phyloP scores from a whole-genome alignment of 1,139 yeast species.

The Blastobotrys indianensis region DNA sequence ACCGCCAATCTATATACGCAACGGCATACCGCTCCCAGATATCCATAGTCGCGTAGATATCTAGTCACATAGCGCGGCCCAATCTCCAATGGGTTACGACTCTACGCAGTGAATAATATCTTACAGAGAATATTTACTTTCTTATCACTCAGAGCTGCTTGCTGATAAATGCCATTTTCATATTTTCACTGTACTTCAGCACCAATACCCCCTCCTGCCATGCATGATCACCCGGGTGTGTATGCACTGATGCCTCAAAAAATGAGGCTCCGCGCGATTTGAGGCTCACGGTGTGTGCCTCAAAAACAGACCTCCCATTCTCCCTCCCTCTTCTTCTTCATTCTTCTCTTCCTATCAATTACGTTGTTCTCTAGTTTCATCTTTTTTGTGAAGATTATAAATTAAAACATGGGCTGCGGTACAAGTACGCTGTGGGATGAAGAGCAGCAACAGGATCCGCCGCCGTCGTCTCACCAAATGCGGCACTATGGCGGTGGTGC shows the following conservation, averaged over 20 bases:
- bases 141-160: too few relatives aligned
- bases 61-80: too few relatives aligned
- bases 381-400: neutral
- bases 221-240: too few relatives aligned
- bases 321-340: neutral
- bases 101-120: too few relatives aligned
- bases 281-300: neutral
- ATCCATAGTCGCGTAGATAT: too few relatives aligned
- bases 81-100: too few relatives aligned
- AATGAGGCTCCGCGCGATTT: slow-evolving; percentile 1
- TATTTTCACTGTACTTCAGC: too few relatives aligned
- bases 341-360: neutral
- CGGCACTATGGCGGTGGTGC: neutral
- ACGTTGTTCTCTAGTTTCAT: neutral
- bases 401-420: slow-evolving; percentile 12
- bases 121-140: too few relatives aligned
- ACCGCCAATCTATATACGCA: too few relatives aligned
- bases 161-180: too few relatives aligned
- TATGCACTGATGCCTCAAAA: neutral
- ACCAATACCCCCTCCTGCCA: too few relatives aligned
- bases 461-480: neutral
- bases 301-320: neutral
- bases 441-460: neutral
- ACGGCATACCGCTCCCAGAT: too few relatives aligned
- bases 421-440: slow-evolving; percentile 6